phyloP scores from a whole-genome alignment of 2,329 filamentous ascomycete genomes.

The Aspergillus glaucus region DNA sequence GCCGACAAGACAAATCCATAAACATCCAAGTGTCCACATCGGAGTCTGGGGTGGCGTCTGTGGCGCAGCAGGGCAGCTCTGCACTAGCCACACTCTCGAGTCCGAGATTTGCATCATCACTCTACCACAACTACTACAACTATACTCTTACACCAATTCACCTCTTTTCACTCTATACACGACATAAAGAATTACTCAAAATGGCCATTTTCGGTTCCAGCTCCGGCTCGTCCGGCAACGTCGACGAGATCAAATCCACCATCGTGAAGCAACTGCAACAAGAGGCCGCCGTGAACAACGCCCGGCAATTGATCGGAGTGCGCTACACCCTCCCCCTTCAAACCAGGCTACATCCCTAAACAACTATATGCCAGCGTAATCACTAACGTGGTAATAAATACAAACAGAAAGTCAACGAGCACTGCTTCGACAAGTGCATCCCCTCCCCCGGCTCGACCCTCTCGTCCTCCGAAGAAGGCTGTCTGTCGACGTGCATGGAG shows the following conservation, averaged over 20 bases:
- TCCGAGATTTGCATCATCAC: neutral
- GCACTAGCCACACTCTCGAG: conserved; percentile 12
- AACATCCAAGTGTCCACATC: conserved; percentile 21
- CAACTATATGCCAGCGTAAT: neutral
- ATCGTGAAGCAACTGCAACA: conserved; percentile 59
- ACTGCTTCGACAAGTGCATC: conserved; percentile 74
- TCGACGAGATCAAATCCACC: conserved; percentile 43
- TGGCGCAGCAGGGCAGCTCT: conserved; percentile 10
- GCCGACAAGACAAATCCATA: neutral
- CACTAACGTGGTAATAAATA: neutral
- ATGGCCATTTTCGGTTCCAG: conserved; percentile 37
- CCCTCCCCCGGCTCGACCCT: conserved; percentile 61
- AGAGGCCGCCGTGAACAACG: conserved; percentile 62
- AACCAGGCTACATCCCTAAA: neutral
- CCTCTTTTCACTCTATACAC: neutral
- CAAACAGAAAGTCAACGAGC: conserved; percentile 67
- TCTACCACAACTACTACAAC: neutral
- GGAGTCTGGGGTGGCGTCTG: conserved; percentile 1
- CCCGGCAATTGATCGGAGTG: conserved; percentile 64
- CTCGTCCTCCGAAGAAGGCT: conserved; percentile 61
- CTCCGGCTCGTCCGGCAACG: conserved; percentile 19
- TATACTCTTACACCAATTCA: conserved; percentile 1
- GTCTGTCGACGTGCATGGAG: conserved; percentile 72
- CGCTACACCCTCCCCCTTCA: conserved; percentile 13
- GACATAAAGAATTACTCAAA: conserved; percentile 6